Evolutionary conservation across 495 filamentous ascomycete genomes (phyloP).

Genomic region (Podospora pseudoanserina): DNA sequence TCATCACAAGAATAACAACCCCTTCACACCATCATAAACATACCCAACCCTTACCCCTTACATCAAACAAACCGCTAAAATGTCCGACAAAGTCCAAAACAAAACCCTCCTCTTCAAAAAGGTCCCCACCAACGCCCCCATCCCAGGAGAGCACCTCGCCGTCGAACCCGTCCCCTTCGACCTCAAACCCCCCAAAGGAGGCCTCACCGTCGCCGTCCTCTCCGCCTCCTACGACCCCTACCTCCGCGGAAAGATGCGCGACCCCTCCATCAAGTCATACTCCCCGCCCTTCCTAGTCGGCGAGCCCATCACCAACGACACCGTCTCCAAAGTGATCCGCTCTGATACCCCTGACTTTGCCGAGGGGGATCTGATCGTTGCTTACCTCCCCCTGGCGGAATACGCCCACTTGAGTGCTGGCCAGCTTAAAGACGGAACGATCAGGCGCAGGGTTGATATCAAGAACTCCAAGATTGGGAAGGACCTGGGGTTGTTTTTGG

Average conservation of each 20-base stretch:
- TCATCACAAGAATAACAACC: not conserved
- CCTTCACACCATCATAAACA: not conserved
- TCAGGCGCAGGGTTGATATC: slow-evolving; percentile 2
- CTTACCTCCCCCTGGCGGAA: slow-evolving; percentile 57
- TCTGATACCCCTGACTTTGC: slow-evolving; percentile 59
- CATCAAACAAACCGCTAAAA: slow-evolving; percentile 3
- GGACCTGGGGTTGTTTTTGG: slow-evolving; percentile 62
- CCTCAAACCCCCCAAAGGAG: slow-evolving; percentile 62
- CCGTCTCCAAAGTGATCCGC: slow-evolving; percentile 62
- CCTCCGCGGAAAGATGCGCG: slow-evolving; percentile 67
- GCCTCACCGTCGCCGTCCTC: slow-evolving; percentile 67
- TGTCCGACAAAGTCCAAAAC: slow-evolving; percentile 45
- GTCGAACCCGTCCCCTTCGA: slow-evolving; percentile 67
- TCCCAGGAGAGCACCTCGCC: slow-evolving; percentile 67
- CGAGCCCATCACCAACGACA: slow-evolving; percentile 54
- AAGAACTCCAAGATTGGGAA: slow-evolving; percentile 55
- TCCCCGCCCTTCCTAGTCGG: slow-evolving; percentile 53
- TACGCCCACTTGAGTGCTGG: slow-evolving; percentile 47
- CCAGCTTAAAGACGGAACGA: slow-evolving; percentile 15
- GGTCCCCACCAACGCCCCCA: slow-evolving; percentile 64
- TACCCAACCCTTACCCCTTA: not conserved
- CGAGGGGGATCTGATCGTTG: slow-evolving; percentile 65
- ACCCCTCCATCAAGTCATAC: slow-evolving; percentile 57
- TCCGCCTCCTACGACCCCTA: slow-evolving; percentile 88
- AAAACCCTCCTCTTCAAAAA: slow-evolving; percentile 78